phyloP scores from a whole-genome alignment of 805 yeast genomes.

The Zygoascus bituminiphila region DNA sequence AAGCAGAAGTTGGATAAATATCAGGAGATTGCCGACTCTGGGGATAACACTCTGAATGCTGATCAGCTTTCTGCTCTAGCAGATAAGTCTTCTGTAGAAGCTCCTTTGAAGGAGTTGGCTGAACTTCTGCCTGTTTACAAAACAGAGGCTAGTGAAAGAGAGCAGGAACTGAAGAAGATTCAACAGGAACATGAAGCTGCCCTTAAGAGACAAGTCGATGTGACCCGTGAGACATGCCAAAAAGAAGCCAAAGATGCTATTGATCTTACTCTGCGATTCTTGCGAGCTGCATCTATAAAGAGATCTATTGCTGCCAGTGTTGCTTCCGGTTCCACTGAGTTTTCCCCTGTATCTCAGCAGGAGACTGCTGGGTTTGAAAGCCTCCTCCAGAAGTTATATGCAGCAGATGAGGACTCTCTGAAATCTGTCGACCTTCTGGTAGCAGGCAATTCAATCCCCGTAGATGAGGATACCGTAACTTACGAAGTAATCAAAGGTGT shows the following conservation, averaged over 20 bases:
- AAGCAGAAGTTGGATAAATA: slow-evolving; percentile 30
- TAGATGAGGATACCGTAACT: slow-evolving; percentile 18
- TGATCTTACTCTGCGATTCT: slow-evolving; percentile 21
- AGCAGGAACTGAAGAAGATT: slow-evolving; percentile 9
- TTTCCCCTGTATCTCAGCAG: slow-evolving; percentile 7
- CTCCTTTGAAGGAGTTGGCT: slow-evolving; percentile 29
- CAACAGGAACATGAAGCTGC: slow-evolving; percentile 10
- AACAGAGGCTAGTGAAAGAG: slow-evolving; percentile 12
- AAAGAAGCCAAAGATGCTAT: slow-evolving; percentile 16
- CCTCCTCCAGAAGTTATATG: slow-evolving; percentile 25
- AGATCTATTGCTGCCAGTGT: slow-evolving; percentile 18
- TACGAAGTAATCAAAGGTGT: slow-evolving; percentile 14
- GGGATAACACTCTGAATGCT: slow-evolving; percentile 22
- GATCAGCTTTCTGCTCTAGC: slow-evolving; percentile 30
- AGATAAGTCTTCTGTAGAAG: slow-evolving; percentile 27
- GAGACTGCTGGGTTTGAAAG: slow-evolving; percentile 26
- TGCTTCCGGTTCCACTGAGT: slow-evolving; percentile 6
- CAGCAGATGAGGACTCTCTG: slow-evolving; percentile 28
- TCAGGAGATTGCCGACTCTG: slow-evolving; percentile 23
- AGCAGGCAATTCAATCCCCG: slow-evolving; percentile 22
- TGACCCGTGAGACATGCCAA: slow-evolving; percentile 8
- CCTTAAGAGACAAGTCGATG: slow-evolving; percentile 16
- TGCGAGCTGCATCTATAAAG: slow-evolving; percentile 29
- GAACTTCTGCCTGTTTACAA: slow-evolving; percentile 23
- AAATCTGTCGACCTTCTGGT: slow-evolving; percentile 24